Base-by-base conservation (phyloP, 139 green algal genomes). In the Tetradesmus obliquus region DNA sequence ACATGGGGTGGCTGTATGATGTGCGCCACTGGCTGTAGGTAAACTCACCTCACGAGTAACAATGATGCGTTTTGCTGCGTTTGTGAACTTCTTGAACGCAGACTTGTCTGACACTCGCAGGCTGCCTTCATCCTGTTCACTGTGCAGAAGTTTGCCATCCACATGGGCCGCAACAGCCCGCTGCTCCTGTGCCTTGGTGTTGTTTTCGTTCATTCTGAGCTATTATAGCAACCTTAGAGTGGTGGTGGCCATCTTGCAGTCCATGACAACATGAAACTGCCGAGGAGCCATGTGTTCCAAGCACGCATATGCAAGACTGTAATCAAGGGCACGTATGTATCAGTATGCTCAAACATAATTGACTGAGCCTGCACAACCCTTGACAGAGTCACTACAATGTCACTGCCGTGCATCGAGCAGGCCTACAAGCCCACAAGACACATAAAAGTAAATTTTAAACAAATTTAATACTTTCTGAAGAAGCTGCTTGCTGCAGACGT, bases 81-180 rank as follows among this genome's bases (percentile, higher is more conserved):
- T 22, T 7, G 72, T 87, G 24, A 87, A 87, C 55, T 87, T 87
- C 82, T 87, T 87, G 82, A 87, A 87, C 6, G 54, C 20, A 19
- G 60, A 58, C n/a, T 58, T 58, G n/a, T 32, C 82, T 53, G 60
- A 58, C 8, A 20, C 82, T 87, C 82, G 82, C 82, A 87, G 54
- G 55, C 12, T 54, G 17, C 82, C 82, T 22, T 72, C 82, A 71
- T 74, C 54, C 51, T 58, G 15, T 22, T 24, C 20, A 53, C 55
- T 58, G 32, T 24, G 22, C 15, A 87, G 55, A 24, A 87, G 22
- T 54, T 45, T 54, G 17, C 55, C 20, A 55, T 22, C 82, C 2
- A 87, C 82, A 55, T 87, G 82, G 55, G 82, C 82, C 5, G 82
- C 82, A 1, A 87, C 54, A 71, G 82, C 82, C 54, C 51, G 22